Base-by-base conservation (phyloP, 2,329 filamentous ascomycete genomes). In the Leptographium galeiforme region DNA sequence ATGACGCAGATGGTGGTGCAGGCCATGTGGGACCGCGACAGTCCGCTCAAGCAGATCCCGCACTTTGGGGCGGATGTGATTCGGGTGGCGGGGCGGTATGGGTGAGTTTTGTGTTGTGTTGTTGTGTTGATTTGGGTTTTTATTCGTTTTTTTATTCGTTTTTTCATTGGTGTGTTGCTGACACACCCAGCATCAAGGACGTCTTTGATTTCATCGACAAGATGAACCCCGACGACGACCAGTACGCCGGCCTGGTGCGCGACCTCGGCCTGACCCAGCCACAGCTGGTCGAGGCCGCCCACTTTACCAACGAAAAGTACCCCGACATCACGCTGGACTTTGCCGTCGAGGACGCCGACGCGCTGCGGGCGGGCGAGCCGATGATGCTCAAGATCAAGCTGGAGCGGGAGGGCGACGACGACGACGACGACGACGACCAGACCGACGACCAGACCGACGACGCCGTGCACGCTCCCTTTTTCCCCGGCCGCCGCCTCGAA, bases 1-100 rank as follows among this genome's bases (percentile, higher is more conserved):
- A 89, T 98, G 79, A 95, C 88, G 13, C 93, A 98, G 66, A 98
- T 98, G 93, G 88, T 94, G 52, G 90, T 98, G 4, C 93, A 98
- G 70, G 90, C 86, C 50, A 95, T 97, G 88, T 98, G 93, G 93
- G 91, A 98, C 70, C 86, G 90, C 55, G 93, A 98, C 67, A 94
- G 87, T 62, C 90, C 93, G 41, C 77, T 98, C 60, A 96, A 96
- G 73, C 93, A 98, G 69, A 96, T 98, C 63, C 93, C 93, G 60
- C 89, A 97, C 72, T 97, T 97, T 67, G 81, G 84, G 16, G 79
- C 84, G 40, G 84, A 91, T 57, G 84, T 86, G 50, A 84, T 97
- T 60, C 86, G 91, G 68, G 85, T 81, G 58, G 89, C 87, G 46
- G 86, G 86, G 63, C 82, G 87, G 55, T 87, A 82, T 65, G 84